These are phyloP conservation scores for Fraxinus baroniana DNA, from an alignment of 305 asterid species.

Conservation along the genomic window DNA sequence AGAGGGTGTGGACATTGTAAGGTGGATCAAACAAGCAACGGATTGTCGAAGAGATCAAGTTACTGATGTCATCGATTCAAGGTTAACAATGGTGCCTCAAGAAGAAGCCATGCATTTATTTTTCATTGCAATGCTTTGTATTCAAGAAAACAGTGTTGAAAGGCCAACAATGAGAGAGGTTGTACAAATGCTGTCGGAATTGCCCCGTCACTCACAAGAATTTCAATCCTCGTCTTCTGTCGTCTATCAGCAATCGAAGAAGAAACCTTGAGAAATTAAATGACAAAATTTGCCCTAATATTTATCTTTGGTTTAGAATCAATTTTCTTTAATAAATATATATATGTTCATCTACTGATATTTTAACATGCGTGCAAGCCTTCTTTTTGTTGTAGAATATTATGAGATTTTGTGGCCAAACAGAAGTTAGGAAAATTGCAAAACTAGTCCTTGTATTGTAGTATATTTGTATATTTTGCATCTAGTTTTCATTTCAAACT, in stretches of 20 bases:
- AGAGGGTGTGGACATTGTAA: slow-evolving; percentile 48
- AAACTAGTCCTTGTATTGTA: slow-evolving; percentile 19
- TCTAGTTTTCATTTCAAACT: neutral
- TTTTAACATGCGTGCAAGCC: neutral
- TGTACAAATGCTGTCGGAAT: slow-evolving; percentile 90
- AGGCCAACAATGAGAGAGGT: slow-evolving; percentile 95
- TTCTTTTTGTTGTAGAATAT: neutral
- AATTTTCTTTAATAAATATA: slow-evolving; percentile 24
- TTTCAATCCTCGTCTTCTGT: slow-evolving; percentile 51
- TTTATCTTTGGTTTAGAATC: slow-evolving; percentile 16
- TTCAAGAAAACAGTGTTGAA: slow-evolving; percentile 78
- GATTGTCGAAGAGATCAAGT: slow-evolving; percentile 67
- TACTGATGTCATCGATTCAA: slow-evolving; percentile 50
- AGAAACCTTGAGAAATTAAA: slow-evolving; percentile 29
- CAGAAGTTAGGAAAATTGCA: slow-evolving; percentile 19
- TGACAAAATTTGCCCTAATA: slow-evolving; percentile 28
- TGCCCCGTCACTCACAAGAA: slow-evolving; percentile 53
- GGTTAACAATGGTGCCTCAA: slow-evolving; percentile 57
- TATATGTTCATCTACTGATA: neutral
- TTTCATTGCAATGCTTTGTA: slow-evolving; percentile 85
- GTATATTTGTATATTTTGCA: slow-evolving; percentile 17
- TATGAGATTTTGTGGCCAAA: slow-evolving; percentile 16
- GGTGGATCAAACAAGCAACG: slow-evolving; percentile 71
- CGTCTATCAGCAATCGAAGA: slow-evolving; percentile 18
- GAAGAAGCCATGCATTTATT: slow-evolving; percentile 83